Evolutionary conservation across 192 early-diverging fungal species (phyloP).

Genomic region (Rhizophagus sp.): DNA sequence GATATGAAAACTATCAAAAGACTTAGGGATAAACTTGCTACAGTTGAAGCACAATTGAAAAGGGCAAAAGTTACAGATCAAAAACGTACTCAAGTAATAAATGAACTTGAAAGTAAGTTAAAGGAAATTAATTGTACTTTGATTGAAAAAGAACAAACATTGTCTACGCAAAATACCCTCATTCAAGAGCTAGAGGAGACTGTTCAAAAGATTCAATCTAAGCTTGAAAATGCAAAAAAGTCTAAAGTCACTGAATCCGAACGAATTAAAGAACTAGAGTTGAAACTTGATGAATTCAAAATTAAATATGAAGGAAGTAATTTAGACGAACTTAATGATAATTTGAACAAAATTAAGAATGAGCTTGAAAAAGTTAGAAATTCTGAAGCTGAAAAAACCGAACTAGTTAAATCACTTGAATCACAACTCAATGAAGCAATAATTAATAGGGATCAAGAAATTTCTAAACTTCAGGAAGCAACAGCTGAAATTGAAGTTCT

Average conservation of each 20-base stretch:
- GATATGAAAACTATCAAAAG: background rate
- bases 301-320: background rate
- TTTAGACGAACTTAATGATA: background rate
- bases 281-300: conserved; percentile 1
- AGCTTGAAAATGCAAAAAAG: background rate
- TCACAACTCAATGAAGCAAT: background rate
- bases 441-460: background rate
- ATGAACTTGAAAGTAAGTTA: conserved; percentile 4
- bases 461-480: conserved; percentile 3
- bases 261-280: conserved; percentile 5
- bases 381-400: background rate
- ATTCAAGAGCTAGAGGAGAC: background rate
- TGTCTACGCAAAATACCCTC: background rate
- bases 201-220: background rate
- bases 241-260: background rate
- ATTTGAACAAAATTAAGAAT: background rate
- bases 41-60: background rate
- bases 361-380: background rate
- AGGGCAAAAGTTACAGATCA: conserved; percentile 2
- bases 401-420: background rate
- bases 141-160: conserved; percentile 15
- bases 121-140: background rate
- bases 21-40: conserved; percentile 4
- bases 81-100: background rate
- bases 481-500: background rate